These are phyloP conservation scores for Globisporangium spiculum DNA, from an alignment of 352 stramenopile genomes.

Conservation along the genomic window DNA sequence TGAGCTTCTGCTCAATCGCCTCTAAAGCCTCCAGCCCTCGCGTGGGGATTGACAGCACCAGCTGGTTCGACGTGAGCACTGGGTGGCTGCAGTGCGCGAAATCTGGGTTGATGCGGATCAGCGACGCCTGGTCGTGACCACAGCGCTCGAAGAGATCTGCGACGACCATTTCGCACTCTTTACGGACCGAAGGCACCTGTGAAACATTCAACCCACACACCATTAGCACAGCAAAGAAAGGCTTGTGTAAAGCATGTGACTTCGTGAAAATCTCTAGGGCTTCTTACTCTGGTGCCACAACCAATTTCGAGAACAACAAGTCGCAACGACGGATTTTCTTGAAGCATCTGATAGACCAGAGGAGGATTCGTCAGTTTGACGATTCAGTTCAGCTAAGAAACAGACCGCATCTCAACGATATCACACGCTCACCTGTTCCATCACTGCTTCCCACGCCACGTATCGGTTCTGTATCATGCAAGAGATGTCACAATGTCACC, in stretches of 20 bases:
- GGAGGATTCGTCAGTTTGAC: not conserved
- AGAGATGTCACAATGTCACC: not conserved
- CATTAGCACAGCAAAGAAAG: not conserved
- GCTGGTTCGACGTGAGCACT: constrained; percentile 35
- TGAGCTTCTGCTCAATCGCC: constrained; percentile 37
- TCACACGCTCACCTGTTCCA: constrained; percentile 48
- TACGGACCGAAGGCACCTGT: constrained; percentile 78
- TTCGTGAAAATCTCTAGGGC: not conserved
- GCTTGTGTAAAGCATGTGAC: not conserved
- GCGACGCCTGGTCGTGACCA: constrained; percentile 39
- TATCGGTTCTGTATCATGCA: constrained; percentile 45
- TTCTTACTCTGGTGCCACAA: constrained; percentile 63
- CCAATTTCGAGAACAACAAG: constrained; percentile 84
- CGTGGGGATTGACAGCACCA: constrained; percentile 46
- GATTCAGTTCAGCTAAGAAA: not conserved
- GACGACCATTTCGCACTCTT: constrained; percentile 80
- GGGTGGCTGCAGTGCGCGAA: constrained; percentile 51
- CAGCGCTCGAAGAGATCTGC: constrained; percentile 63
- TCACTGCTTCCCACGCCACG: constrained; percentile 71
- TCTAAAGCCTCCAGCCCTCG: constrained; percentile 57
- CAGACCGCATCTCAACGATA: not conserved
- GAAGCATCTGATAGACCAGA: constrained; percentile 45
- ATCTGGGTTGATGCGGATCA: constrained; percentile 81
- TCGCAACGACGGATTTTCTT: constrained; percentile 51
- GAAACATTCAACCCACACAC: not conserved